Evolutionary conservation across 305 asterid species (phyloP), one percentile per base, ranked within the genome.

Genomic region (Solanum hybrid): DNA sequence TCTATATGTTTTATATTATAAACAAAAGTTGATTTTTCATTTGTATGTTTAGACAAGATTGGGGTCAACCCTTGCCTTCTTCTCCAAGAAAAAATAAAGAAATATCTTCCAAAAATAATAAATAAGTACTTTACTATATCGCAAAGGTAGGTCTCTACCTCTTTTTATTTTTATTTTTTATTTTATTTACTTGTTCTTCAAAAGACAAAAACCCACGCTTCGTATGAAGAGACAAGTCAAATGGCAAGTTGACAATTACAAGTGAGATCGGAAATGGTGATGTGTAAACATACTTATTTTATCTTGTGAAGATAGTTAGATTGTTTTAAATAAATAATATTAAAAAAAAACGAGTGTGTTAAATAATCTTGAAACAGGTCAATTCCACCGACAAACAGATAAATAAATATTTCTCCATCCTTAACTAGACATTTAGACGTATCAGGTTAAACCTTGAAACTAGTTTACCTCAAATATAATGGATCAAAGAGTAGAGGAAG

Each of bases 291-390:
- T 19, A 60, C 0, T 60, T 60, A 60, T 60, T 60, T 19, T 60
- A 60, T 60, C 10, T 60, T 19, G 11, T 19, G 4, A 19, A 1
- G 0, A 17, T 60, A 60, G 2, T 60, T 19, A 60, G 2, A 7
- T 1, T 19, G 1, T 60, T 19, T 51, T 60, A 0, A 0, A 60
- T 60, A 56, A 66, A n/a, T 1, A 66, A n/a, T 66, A n/a, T 66
- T 0, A 66, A 10, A 10, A 22, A 22, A 8, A 4, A 31, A 31
- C 0, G 0, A 64, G 1, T 8, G 1, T 22, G 27, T 22, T 7
- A 1, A 66, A n/a, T 0, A 31, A 73, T 7, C 5, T 29, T 75
- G 4, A 31, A 15, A 56, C 2, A 17, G 0, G 10, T 56, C 24
- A 56, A 56, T 7, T 56, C 10, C 0, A 56, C 1, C 2, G 4